These are phyloP conservation scores for Logfia minima DNA, from an alignment of 129 eudicot species.

Conservation along the genomic window DNA sequence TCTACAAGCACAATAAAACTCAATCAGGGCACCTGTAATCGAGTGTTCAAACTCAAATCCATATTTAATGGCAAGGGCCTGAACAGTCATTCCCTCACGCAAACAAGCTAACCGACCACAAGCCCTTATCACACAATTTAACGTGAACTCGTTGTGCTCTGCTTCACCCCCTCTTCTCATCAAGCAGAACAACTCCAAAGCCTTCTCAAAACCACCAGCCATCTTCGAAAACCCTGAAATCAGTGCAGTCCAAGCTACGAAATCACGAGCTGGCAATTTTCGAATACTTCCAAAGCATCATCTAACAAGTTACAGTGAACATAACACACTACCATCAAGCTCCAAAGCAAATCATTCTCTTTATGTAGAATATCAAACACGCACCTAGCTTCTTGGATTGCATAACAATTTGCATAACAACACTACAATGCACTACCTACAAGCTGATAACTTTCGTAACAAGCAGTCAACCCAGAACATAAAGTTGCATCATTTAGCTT, in stretches of 20 bases:
- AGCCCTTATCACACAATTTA: slow-evolving; percentile 60
- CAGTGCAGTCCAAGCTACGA: slow-evolving; percentile 65
- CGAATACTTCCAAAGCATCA: slow-evolving; percentile 48
- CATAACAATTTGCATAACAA: slow-evolving; percentile 48
- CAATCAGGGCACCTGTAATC: slow-evolving; percentile 53
- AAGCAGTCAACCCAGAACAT: slow-evolving; percentile 42
- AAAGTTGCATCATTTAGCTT: slow-evolving; percentile 55
- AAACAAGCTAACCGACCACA: slow-evolving; percentile 42
- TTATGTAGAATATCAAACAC: slow-evolving; percentile 56
- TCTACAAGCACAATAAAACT: slow-evolving; percentile 49
- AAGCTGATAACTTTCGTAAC: slow-evolving; percentile 39
- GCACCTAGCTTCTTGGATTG: slow-evolving; percentile 43
- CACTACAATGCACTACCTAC: slow-evolving; percentile 65
- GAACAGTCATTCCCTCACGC: slow-evolving; percentile 47
- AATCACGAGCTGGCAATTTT: slow-evolving; percentile 58
- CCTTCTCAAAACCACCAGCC: slow-evolving; percentile 51
- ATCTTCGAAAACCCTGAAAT: slow-evolving; percentile 60
- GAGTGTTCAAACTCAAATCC: slow-evolving; percentile 60
- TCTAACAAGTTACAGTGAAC: slow-evolving; percentile 51
- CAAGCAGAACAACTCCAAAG: slow-evolving; percentile 49
- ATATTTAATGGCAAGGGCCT: slow-evolving; percentile 45
- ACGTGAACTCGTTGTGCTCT: slow-evolving; percentile 61
- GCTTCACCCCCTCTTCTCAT: slow-evolving; percentile 52
- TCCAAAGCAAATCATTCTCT: slow-evolving; percentile 55
- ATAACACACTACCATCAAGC: slow-evolving; percentile 66